A percentile compares a stretch with the other conserved stretches of the same genome.
phyloP scores from a whole-genome alignment of 352 stramenopile species.

The Phytophthora sp. region DNA sequence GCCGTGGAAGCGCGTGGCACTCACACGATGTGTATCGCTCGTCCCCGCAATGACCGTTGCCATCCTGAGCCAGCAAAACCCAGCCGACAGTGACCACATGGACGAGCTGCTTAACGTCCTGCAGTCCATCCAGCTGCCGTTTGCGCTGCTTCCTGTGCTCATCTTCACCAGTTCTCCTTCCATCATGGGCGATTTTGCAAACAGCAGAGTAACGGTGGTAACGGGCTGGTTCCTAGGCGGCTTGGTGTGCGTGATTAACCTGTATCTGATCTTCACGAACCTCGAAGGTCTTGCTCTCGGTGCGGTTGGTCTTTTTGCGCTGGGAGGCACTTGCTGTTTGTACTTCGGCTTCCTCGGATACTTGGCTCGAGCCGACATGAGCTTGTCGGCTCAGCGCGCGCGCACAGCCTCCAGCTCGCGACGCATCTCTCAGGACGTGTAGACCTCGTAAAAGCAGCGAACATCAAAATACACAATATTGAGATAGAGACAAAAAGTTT shows the following conservation, averaged over 20 bases:
- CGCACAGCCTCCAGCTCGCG: conserved; percentile 25
- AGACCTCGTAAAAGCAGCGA: conserved; percentile 1
- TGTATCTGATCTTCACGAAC: conserved; percentile 79
- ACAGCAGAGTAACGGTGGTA: conserved; percentile 48
- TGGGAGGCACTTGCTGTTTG: conserved; percentile 40
- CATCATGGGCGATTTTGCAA: conserved; percentile 87
- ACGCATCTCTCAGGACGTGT: conserved; percentile 17
- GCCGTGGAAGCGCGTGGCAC: conserved; percentile 74
- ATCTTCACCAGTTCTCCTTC: conserved; percentile 80
- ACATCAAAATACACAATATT: background rate
- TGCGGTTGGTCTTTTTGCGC: conserved; percentile 26
- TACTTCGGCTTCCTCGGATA: conserved; percentile 83
- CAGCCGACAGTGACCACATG: conserved; percentile 84
- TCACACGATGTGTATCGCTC: conserved; percentile 94
- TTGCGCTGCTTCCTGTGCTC: conserved; percentile 90
- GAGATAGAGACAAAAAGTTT: conserved; percentile 13
- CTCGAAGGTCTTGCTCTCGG: conserved; percentile 56
- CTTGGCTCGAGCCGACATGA: conserved; percentile 56
- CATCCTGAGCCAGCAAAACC: conserved; percentile 84
- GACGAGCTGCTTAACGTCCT: conserved; percentile 93
- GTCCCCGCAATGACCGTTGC: conserved; percentile 88
- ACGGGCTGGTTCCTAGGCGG: conserved; percentile 62
- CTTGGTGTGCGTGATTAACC: conserved; percentile 79
- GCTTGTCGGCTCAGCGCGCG: conserved; percentile 15
- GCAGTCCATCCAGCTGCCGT: conserved; percentile 93